Evolutionary conservation across 1,284 basidiomycete species (phyloP).

Genomic region (Prillingera fragicola): DNA sequence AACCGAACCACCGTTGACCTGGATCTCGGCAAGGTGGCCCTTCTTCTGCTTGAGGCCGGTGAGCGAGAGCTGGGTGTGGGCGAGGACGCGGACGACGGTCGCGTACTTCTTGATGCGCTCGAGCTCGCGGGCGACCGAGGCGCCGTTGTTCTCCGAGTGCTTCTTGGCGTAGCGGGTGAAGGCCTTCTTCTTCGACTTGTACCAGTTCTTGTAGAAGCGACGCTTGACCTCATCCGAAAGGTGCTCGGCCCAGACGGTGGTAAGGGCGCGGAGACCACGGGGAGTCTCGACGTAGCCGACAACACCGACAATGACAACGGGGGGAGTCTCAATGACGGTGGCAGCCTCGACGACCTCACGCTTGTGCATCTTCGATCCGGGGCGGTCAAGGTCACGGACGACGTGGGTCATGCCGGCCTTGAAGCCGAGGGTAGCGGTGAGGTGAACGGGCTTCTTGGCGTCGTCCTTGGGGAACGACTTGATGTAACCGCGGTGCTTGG

Average conservation of each 20-base stretch:
- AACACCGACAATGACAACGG: slow-evolving; percentile 94
- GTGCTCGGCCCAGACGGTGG: slow-evolving; percentile 64
- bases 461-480: slow-evolving; percentile 99
- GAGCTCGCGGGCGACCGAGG: slow-evolving; percentile 88
- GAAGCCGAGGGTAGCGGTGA: slow-evolving; percentile 98
- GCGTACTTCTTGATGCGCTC: slow-evolving; percentile 99
- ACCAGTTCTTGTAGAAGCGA: slow-evolving; percentile 99
- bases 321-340: slow-evolving; percentile 93
- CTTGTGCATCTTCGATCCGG: slow-evolving; percentile 99
- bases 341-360: slow-evolving; percentile 99
- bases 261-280: slow-evolving; percentile 84
- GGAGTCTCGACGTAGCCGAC: slow-evolving; percentile 99
- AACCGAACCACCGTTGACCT: slow-evolving; percentile 96
- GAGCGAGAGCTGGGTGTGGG: slow-evolving; percentile 97
- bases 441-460: slow-evolving; percentile 97
- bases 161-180: slow-evolving; percentile 98
- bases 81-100: slow-evolving; percentile 98
- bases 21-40: slow-evolving; percentile 99
- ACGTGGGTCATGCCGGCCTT: slow-evolving; percentile 99
- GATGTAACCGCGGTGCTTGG: slow-evolving; percentile 94
- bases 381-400: slow-evolving; percentile 98
- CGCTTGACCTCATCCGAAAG: slow-evolving; percentile 82
- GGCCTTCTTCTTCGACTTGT: slow-evolving; percentile 99
- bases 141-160: slow-evolving; percentile 91
- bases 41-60: slow-evolving; percentile 98